A percentile compares a stretch with the other conserved stretches of the same genome.
These are phyloP conservation scores for Mycena indigotica DNA, from an alignment of 768 basidiomycete species.

Conservation along the genomic window DNA sequence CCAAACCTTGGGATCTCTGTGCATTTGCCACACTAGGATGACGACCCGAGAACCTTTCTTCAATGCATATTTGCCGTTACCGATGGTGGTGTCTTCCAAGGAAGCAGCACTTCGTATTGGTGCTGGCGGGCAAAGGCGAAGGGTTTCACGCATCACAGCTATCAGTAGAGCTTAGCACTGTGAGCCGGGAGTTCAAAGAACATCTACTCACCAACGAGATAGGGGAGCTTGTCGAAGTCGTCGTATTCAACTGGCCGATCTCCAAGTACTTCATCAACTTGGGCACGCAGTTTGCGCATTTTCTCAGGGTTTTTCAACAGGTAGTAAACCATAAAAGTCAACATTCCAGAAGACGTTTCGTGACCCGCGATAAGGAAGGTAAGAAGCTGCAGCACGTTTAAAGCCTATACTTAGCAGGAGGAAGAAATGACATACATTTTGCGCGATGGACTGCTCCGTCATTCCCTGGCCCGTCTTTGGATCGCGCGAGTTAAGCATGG, in stretches of 20 bases:
- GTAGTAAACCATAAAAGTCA: constrained; percentile 46
- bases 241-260: constrained; percentile 39
- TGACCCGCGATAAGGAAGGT: constrained; percentile 53
- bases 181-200: too few relatives aligned
- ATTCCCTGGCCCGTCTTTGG: constrained; percentile 45
- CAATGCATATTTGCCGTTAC: constrained; percentile 44
- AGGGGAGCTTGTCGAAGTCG: constrained; percentile 46
- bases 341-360: constrained; percentile 35
- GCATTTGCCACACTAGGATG: constrained; percentile 33
- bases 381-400: constrained; percentile 33
- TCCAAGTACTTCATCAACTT: constrained; percentile 50
- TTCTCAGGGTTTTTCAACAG: constrained; percentile 47
- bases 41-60: constrained; percentile 31
- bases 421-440: constrained; percentile 36
- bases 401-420: background rate
- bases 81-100: constrained; percentile 39
- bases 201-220: constrained; percentile 37
- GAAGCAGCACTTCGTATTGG: constrained; percentile 36
- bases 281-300: constrained; percentile 46
- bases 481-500: constrained; percentile 49
- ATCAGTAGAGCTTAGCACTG: too few relatives aligned
- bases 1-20: constrained; percentile 48
- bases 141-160: constrained; percentile 43
- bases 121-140: constrained; percentile 43
- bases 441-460: constrained; percentile 42